Conservation (phyloP, 805 yeast species). For the Myxozyma neglecta region DNA sequence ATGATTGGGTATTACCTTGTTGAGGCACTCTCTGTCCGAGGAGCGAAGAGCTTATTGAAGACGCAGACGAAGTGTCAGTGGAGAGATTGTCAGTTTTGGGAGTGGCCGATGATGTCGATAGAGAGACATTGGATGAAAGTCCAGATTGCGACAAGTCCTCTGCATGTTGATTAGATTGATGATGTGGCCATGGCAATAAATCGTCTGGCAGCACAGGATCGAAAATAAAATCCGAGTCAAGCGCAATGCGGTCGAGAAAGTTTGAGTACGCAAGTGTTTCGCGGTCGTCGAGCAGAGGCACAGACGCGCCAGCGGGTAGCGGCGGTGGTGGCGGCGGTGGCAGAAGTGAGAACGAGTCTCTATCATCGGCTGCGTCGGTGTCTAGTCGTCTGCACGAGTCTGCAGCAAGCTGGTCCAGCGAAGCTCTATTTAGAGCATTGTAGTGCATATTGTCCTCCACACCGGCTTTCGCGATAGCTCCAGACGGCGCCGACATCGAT, state of each 20-base stretch:
- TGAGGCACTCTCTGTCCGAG: neutral
- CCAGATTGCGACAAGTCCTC: neutral
- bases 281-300: constrained; percentile 35
- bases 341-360: neutral
- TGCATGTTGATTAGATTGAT: neutral
- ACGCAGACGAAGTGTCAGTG: neutral
- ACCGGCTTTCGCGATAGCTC: neutral
- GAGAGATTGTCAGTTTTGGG: neutral
- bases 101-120: constrained; percentile 11
- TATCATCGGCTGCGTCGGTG: neutral
- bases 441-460: neutral
- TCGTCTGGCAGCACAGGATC: constrained; percentile 37
- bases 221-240: constrained; percentile 38
- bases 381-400: neutral
- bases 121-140: neutral
- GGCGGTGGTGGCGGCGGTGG: constrained; percentile 19
- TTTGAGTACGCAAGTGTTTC: constrained; percentile 38
- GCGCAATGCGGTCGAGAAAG: constrained; percentile 38
- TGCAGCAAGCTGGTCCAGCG: neutral
- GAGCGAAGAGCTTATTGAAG: neutral
- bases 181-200: constrained; percentile 11
- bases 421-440: neutral
- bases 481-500: too few relatives aligned
- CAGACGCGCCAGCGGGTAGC: constrained; percentile 2
- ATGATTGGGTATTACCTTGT: too few relatives aligned